phyloP scores from a whole-genome alignment of 2,329 filamentous ascomycete genomes.

The Verticillium tricorpus region DNA sequence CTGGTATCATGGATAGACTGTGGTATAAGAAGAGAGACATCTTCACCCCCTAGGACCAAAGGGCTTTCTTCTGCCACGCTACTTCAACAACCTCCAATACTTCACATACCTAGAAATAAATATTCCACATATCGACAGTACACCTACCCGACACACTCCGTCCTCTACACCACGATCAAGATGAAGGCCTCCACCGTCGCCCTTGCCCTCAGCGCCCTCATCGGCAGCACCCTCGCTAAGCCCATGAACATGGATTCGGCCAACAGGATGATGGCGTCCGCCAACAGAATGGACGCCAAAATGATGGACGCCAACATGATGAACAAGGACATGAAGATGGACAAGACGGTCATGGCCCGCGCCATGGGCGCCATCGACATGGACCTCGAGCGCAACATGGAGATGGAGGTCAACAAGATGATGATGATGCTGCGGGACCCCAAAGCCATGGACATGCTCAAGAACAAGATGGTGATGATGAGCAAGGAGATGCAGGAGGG shows the following conservation, averaged over 20 bases:
- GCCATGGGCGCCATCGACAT: not conserved
- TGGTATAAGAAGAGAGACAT: constrained; percentile 9
- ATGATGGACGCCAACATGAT: not conserved
- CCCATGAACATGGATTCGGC: not conserved
- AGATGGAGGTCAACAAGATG: not conserved
- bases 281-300: not conserved
- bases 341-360: not conserved
- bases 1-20: not conserved
- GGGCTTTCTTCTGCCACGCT: constrained; percentile 1
- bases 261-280: not conserved
- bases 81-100: not conserved
- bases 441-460: not conserved
- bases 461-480: constrained; percentile 1
- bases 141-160: not conserved
- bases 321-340: not conserved
- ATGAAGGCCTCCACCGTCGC: constrained; percentile 9
- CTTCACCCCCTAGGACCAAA: not conserved
- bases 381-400: not conserved
- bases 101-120: not conserved
- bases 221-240: constrained; percentile 1
- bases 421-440: not conserved
- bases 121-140: not conserved
- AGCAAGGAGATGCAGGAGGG: not conserved
- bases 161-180: constrained; percentile 4
- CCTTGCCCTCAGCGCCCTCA: constrained; percentile 1